Evolutionary conservation across 257 asterid genomes (phyloP).

Genomic region (Penstemon eatonii): DNA sequence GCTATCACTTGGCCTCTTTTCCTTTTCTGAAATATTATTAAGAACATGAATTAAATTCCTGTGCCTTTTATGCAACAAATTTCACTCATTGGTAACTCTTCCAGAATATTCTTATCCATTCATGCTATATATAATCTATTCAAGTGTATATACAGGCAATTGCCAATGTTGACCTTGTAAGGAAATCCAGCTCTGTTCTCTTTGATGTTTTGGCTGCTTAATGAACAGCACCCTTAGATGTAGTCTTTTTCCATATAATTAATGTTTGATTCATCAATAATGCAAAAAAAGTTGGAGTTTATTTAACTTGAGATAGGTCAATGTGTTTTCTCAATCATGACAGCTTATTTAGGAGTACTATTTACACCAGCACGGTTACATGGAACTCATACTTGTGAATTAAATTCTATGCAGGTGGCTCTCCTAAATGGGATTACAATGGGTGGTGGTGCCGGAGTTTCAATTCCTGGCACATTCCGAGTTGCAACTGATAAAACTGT

Average conservation of each 20-base stretch:
- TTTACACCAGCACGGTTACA: conserved; percentile 11
- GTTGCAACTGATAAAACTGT: conserved; percentile 96
- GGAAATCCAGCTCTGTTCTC: conserved; percentile 10
- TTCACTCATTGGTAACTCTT: neutral
- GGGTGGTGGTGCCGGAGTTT: conserved; percentile 99
- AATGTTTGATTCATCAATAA: neutral
- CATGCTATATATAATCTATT: neutral
- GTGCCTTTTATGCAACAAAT: conserved; percentile 11
- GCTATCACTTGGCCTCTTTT: neutral
- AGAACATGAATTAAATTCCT: neutral
- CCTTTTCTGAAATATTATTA: conserved; percentile 1
- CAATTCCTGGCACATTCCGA: conserved; percentile 91
- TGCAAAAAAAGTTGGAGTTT: neutral
- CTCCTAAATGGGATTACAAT: conserved; percentile 90
- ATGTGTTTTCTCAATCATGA: neutral
- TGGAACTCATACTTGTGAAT: conserved; percentile 7
- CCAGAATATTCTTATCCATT: neutral
- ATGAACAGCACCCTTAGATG: conserved; percentile 18
- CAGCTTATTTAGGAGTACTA: neutral
- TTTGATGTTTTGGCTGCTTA: conserved; percentile 9
- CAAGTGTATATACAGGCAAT: neutral
- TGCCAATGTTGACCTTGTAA: conserved; percentile 7
- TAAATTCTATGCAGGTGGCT: conserved; percentile 71
- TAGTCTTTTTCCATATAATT: neutral
- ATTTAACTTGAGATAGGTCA: neutral